Evolutionary conservation across 495 filamentous ascomycete species (phyloP).

Genomic region (Penicillium goetzii): DNA sequence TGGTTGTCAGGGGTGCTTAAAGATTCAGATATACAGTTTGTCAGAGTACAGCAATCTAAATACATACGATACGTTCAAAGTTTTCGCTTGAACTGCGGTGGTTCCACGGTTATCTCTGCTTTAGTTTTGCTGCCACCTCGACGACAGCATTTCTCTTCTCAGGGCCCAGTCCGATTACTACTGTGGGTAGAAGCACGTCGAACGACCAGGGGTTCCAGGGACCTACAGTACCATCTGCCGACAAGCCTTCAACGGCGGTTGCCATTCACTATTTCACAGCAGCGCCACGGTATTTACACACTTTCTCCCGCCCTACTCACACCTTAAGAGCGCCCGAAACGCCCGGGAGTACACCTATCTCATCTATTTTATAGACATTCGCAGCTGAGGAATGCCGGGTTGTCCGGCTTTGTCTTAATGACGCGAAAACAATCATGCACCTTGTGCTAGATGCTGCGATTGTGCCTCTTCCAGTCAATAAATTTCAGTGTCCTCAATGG

Average conservation of each 20-base stretch:
- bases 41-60: neutral
- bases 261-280: neutral
- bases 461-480: constrained; percentile 3
- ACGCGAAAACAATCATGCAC: neutral
- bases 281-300: constrained; percentile 4
- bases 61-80: neutral
- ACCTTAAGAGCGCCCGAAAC: constrained; percentile 2
- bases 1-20: constrained; percentile 3
- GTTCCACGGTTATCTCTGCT: neutral
- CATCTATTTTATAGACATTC: constrained; percentile 2
- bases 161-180: constrained; percentile 1
- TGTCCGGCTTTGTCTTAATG: constrained; percentile 4
- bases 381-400: neutral
- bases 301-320: neutral
- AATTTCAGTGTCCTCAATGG: constrained; percentile 1
- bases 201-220: constrained; percentile 2
- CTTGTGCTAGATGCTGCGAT: constrained; percentile 3
- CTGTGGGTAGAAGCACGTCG: constrained; percentile 3
- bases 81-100: neutral
- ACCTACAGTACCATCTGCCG: constrained; percentile 2
- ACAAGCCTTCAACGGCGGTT: constrained; percentile 2
- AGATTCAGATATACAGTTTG: constrained; percentile 3
- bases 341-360: constrained; percentile 1
- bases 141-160: constrained; percentile 4
- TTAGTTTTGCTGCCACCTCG: neutral